Evolutionary conservation across 2,329 filamentous ascomycete genomes (phyloP), one percentile per base, ranked within the genome.

Genomic region (Alternaria postmessia): DNA sequence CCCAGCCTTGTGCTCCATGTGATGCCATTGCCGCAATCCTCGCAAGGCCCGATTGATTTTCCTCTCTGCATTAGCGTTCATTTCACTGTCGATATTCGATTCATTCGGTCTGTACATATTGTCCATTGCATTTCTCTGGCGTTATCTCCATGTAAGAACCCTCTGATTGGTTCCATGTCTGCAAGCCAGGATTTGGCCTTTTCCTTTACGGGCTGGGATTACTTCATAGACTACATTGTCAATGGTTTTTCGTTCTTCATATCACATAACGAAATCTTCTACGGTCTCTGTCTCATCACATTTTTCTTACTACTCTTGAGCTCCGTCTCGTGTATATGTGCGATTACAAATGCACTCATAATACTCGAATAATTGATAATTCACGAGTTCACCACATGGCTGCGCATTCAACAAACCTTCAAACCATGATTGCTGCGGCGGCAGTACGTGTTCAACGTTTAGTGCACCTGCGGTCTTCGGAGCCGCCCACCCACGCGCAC

Each of bases 21-120:
- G 69, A 72, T 16, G 69, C 69, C 36, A 70, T 72, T 30, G 68
- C 68, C 42, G 68, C 69, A 38, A 72, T 72, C 26, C 63, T 72
- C 18, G 69, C 62, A 22, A 55, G 62, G n/a, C 68, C 43, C 55
- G 68, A 62, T 59, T 66, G 52, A 65, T 66, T 49, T 39, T 61
- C 12, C 6, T 12, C 7, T 34, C 6, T 30, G 8, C 41, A 41
- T 28, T 32, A 41, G 26, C 51, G 24, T 72, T 64, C 60, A 57
- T 58, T 72, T 69, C 62, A 55, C 32, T 70, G 64, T 71, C 47
- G 16, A 70, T 71, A 68, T 65, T 71, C 54, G 47, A 56, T 61
- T 63, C 68, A 68, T 69, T 55, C 46, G 58, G 54, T 62, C 42
- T 59, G 49, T 67, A 61, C 63, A 62, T 54, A 58, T 54, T 46